Evolutionary conservation across 192 early-diverging fungal species (phyloP).

Genomic region (Lunasporangiospora selenospora): DNA sequence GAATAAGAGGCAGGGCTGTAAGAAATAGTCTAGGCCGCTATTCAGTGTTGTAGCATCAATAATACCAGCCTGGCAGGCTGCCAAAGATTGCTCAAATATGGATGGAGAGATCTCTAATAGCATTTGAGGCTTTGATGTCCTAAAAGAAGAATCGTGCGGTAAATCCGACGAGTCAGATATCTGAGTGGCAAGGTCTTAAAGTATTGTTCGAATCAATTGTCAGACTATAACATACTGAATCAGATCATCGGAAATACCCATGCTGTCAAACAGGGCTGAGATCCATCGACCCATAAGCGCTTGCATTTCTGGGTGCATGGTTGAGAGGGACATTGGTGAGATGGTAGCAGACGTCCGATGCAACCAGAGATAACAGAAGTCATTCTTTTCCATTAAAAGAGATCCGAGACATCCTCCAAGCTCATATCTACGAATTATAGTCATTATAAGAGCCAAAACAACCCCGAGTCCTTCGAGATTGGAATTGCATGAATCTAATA

Average conservation of each 20-base stretch:
- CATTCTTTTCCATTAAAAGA: conserved; percentile 24
- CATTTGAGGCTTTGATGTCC: conserved; percentile 46
- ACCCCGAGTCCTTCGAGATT: conserved; percentile 38
- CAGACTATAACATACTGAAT: conserved; percentile 47
- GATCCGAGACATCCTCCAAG: conserved; percentile 26
- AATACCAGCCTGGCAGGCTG: conserved; percentile 45
- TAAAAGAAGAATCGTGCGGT: not conserved
- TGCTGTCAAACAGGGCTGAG: conserved; percentile 39
- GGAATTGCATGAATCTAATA: conserved; percentile 46
- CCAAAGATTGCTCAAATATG: conserved; percentile 41
- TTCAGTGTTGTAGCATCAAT: conserved; percentile 33
- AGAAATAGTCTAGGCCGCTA: conserved; percentile 38
- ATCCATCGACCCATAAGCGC: conserved; percentile 39
- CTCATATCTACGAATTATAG: conserved; percentile 41
- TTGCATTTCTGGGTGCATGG: conserved; percentile 39
- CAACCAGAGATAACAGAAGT: conserved; percentile 41
- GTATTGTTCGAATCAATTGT: not conserved
- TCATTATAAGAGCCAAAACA: conserved; percentile 36
- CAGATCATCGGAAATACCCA: conserved; percentile 46
- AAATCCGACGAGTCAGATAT: not conserved
- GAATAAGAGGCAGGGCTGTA: conserved; percentile 40
- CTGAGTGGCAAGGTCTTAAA: no score
- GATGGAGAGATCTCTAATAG: conserved; percentile 39
- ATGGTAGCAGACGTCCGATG: conserved; percentile 40
- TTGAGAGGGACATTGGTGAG: conserved; percentile 18